Conservation (phyloP, 179 eudicot species). For the Nepenthes alata region DNA sequence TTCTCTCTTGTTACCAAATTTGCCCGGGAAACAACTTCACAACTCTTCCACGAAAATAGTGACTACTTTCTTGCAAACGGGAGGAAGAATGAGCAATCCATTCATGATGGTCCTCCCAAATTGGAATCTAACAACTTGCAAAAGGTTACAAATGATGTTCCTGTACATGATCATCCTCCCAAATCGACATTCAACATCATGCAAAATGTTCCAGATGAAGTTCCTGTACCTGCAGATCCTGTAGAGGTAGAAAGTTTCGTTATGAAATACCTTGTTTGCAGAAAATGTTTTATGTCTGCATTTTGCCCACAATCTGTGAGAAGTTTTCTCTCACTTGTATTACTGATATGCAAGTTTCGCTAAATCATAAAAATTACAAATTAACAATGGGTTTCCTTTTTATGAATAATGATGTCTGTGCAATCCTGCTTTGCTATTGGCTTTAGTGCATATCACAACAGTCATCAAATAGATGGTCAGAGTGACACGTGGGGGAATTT, state of each 20-base stretch:
- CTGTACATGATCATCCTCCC: slow-evolving; percentile 40
- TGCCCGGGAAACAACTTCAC: slow-evolving; percentile 98
- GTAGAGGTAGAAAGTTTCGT: slow-evolving; percentile 45
- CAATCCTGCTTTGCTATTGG: no score
- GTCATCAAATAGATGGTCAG: no score
- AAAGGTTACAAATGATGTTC: slow-evolving; percentile 20
- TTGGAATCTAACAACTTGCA: slow-evolving; percentile 22
- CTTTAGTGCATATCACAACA: no score
- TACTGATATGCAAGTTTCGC: no score
- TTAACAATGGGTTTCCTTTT: no score
- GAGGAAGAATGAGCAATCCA: slow-evolving; percentile 31
- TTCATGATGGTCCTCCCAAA: slow-evolving; percentile 19
- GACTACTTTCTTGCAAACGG: slow-evolving; percentile 42
- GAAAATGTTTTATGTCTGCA: no score
- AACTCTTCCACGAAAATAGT: slow-evolving; percentile 61
- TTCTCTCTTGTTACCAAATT: slow-evolving; percentile 92
- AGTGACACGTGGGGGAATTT: no score
- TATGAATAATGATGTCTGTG: no score
- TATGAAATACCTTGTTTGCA: no score
- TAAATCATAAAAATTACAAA: no score
- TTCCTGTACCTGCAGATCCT: slow-evolving; percentile 54
- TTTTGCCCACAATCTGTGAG: no score
- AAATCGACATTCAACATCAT: slow-evolving; percentile 17
- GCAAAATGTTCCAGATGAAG: slow-evolving; percentile 25
- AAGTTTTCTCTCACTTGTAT: no score